Evolutionary conservation across 2,329 filamentous ascomycete genomes (phyloP).

Genomic region (Penicillium sp.): DNA sequence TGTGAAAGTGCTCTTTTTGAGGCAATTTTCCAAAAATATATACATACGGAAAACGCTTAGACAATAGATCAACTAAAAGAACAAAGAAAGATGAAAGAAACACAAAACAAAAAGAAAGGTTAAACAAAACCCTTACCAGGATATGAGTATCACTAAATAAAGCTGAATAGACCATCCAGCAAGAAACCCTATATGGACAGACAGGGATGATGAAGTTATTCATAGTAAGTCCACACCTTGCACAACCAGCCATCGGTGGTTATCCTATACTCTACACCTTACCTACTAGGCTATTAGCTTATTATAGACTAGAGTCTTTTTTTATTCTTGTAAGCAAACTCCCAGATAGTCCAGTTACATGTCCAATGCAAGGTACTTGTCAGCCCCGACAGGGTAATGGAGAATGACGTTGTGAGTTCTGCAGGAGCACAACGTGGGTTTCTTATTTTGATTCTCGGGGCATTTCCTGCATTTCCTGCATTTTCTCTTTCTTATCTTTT

Average conservation of each 20-base stretch:
- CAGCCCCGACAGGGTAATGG: not conserved
- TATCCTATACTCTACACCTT: not conserved
- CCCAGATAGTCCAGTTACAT: not conserved
- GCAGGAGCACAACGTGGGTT: conserved; percentile 20
- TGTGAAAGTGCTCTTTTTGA: too few species aligned
- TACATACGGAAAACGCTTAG: not conserved
- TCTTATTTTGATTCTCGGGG: conserved; percentile 20
- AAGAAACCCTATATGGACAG: not conserved
- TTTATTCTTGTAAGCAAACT: not conserved
- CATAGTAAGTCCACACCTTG: not conserved
- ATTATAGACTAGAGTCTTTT: not conserved
- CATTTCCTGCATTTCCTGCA: too few species aligned
- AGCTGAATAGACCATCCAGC: not conserved
- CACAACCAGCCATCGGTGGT: conserved; percentile 1
- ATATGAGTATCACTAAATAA: not conserved
- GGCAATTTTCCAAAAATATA: not conserved
- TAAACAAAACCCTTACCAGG: not conserved
- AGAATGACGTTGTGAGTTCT: not conserved
- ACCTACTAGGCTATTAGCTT: not conserved
- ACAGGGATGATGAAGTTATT: conserved; percentile 4
- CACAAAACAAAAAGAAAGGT: not conserved
- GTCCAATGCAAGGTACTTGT: conserved; percentile 1
- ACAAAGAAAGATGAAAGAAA: not conserved
- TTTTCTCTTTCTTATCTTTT: not conserved
- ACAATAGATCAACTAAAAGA: not conserved